phyloP scores from a whole-genome alignment of 163 green algal genomes.

The Volvox carteri region DNA sequence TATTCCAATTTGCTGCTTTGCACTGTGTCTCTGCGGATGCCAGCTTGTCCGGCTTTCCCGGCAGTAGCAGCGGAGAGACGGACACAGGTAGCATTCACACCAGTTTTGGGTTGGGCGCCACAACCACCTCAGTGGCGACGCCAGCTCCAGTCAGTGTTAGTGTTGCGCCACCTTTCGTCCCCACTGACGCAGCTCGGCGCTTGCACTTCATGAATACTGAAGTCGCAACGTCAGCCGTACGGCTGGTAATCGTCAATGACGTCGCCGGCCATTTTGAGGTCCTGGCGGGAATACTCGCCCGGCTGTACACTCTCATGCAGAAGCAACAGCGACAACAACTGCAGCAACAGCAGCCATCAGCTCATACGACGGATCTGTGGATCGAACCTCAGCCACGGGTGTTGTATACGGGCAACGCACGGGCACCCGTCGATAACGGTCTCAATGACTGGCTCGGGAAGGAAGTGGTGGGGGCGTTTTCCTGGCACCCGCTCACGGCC shows the following conservation, averaged over 20 bases:
- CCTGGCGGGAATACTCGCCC: slow-evolving; percentile 23
- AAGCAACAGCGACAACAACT: not conserved
- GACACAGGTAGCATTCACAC: not conserved
- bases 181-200: not conserved
- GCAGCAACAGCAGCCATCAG: not conserved
- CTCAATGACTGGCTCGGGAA: slow-evolving; percentile 21
- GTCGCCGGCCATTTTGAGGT: slow-evolving; percentile 61
- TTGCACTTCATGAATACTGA: not conserved
- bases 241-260: slow-evolving; percentile 56
- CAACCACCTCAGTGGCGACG: not conserved
- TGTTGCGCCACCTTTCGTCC: too few species aligned
- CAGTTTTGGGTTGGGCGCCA: not conserved
- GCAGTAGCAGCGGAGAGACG: not conserved
- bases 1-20: too few species aligned
- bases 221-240: not conserved
- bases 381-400: slow-evolving; percentile 1
- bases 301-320: not conserved
- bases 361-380: not conserved
- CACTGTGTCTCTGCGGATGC: too few species aligned
- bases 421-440: not conserved
- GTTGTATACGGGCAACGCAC: slow-evolving; percentile 17
- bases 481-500: slow-evolving; percentile 20
- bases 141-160: not conserved
- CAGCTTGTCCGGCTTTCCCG: too few species aligned
- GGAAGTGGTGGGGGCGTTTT: not conserved